phyloP scores from a whole-genome alignment of 768 basidiomycete species.

The Pleurotus pulmonarius region DNA sequence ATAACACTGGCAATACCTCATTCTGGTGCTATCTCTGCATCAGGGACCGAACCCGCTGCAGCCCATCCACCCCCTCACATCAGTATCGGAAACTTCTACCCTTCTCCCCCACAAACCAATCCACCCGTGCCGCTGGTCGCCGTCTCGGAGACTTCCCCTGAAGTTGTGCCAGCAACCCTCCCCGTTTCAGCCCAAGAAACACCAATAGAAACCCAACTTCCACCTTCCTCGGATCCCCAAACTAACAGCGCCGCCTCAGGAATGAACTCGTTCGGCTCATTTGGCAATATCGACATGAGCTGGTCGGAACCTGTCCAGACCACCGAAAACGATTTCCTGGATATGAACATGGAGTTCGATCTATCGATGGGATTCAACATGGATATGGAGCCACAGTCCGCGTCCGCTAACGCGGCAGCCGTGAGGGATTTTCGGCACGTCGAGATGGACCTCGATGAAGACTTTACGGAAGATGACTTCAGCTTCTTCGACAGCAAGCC shows the following conservation, averaged over 20 bases:
- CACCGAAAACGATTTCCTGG: slow-evolving; percentile 43
- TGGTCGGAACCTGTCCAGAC: slow-evolving; percentile 44
- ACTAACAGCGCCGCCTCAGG: slow-evolving; percentile 11
- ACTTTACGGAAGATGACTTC: slow-evolving; percentile 86
- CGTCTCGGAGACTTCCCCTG: slow-evolving; percentile 24
- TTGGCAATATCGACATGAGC: slow-evolving; percentile 34
- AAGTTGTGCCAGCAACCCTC: slow-evolving; percentile 2
- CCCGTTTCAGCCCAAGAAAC: slow-evolving; percentile 1
- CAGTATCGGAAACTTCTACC: slow-evolving; percentile 44
- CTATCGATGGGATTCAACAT: slow-evolving; percentile 23
- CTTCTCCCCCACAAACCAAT: slow-evolving; percentile 53
- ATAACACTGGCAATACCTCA: slow-evolving; percentile 10
- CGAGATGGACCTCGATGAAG: slow-evolving; percentile 50
- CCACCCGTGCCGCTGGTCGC: slow-evolving; percentile 22
- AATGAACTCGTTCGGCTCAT: slow-evolving; percentile 35
- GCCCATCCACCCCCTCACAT: background rate
- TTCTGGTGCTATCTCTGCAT: too few species aligned
- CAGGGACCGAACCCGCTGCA: background rate
- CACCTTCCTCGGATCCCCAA: slow-evolving; percentile 12
- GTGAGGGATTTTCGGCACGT: slow-evolving; percentile 23
- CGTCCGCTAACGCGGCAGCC: slow-evolving; percentile 26
- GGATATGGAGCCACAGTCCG: slow-evolving; percentile 18
- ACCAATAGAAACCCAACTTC: slow-evolving; percentile 7
- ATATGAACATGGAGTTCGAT: slow-evolving; percentile 29
- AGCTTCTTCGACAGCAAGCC: slow-evolving; percentile 74